Evolutionary conservation across 1,139 yeast genomes (phyloP).

Genomic region (Magnusiomyces suaveolens): DNA sequence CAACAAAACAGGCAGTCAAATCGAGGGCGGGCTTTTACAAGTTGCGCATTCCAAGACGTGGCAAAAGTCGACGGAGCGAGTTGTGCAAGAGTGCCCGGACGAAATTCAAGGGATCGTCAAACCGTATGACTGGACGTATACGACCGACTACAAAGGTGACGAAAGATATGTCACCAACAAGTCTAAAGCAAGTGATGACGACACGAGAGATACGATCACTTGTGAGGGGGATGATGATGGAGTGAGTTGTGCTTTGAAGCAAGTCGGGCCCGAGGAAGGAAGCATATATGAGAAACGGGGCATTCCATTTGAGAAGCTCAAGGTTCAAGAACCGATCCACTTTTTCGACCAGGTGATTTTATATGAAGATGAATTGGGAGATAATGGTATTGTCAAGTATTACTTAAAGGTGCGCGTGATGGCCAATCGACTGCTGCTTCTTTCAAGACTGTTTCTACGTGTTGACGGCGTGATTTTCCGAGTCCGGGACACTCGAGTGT

Average conservation of each 20-base stretch:
- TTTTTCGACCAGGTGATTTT: slow-evolving; percentile 82
- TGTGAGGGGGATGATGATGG: slow-evolving; percentile 15
- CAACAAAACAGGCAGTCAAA: slow-evolving; percentile 36
- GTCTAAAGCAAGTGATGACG: background rate
- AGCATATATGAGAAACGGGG: slow-evolving; percentile 19
- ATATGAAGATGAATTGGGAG: slow-evolving; percentile 93
- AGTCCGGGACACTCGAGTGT: slow-evolving; percentile 74
- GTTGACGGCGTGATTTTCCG: slow-evolving; percentile 84
- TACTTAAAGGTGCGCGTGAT: slow-evolving; percentile 79
- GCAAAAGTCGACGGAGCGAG: slow-evolving; percentile 52
- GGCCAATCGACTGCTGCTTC: slow-evolving; percentile 65
- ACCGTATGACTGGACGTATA: slow-evolving; percentile 95
- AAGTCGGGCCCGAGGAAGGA: background rate
- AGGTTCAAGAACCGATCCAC: slow-evolving; percentile 72
- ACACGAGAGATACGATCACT: slow-evolving; percentile 7
- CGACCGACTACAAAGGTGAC: slow-evolving; percentile 69
- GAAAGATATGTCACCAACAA: slow-evolving; percentile 13
- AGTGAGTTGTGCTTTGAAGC: slow-evolving; percentile 10
- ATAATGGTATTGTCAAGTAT: slow-evolving; percentile 78
- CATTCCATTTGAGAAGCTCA: slow-evolving; percentile 63
- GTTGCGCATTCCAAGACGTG: slow-evolving; percentile 89
- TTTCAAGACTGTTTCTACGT: slow-evolving; percentile 71
- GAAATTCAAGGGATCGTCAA: slow-evolving; percentile 48
- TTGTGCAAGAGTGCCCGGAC: slow-evolving; percentile 24
- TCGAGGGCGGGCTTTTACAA: slow-evolving; percentile 40